Evolutionary conservation across 768 basidiomycete genomes (phyloP).

Genomic region (Russula emetica): DNA sequence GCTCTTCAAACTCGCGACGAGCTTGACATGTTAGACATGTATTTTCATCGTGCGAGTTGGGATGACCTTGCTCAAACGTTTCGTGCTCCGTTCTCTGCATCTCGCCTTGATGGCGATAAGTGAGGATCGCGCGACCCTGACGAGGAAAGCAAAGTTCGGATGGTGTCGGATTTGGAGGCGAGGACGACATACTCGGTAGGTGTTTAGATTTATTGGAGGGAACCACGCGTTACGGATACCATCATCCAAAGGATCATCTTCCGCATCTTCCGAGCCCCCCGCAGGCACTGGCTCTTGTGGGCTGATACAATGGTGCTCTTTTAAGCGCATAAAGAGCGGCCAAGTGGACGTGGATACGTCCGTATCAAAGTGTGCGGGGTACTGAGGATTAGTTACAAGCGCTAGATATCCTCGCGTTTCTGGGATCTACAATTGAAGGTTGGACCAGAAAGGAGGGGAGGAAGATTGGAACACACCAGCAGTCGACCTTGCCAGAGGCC

Average conservation of each 20-base stretch:
- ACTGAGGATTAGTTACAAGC: slow-evolving; percentile 30
- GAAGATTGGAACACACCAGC: slow-evolving; percentile 42
- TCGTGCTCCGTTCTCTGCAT: slow-evolving; percentile 33
- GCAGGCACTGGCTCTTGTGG: slow-evolving; percentile 36
- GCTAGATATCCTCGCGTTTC: slow-evolving; percentile 33
- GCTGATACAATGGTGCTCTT: slow-evolving; percentile 50
- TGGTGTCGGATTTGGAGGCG: not conserved
- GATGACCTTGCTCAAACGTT: slow-evolving; percentile 38
- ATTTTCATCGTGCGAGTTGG: slow-evolving; percentile 43
- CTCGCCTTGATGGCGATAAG: slow-evolving; percentile 6
- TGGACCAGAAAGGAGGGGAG: slow-evolving; percentile 2
- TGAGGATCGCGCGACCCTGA: slow-evolving; percentile 14
- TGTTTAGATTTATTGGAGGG: slow-evolving; percentile 28
- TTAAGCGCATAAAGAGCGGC: slow-evolving; percentile 56
- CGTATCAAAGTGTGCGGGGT: slow-evolving; percentile 32
- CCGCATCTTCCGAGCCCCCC: slow-evolving; percentile 24
- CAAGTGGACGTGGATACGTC: slow-evolving; percentile 39
- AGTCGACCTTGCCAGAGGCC: slow-evolving; percentile 64
- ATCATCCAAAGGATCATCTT: slow-evolving; percentile 33
- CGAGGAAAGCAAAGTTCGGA: not conserved
- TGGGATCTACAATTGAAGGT: slow-evolving; percentile 35
- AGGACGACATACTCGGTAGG: slow-evolving; percentile 31
- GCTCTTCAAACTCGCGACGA: slow-evolving; percentile 16
- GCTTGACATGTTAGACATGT: slow-evolving; percentile 34
- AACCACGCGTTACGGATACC: slow-evolving; percentile 44